Percentiles rank a stretch among this genome's conserved stretches.
These are phyloP conservation scores for Rosa chinensis DNA, from an alignment of 306 rosid genomes.

Conservation along the genomic window DNA sequence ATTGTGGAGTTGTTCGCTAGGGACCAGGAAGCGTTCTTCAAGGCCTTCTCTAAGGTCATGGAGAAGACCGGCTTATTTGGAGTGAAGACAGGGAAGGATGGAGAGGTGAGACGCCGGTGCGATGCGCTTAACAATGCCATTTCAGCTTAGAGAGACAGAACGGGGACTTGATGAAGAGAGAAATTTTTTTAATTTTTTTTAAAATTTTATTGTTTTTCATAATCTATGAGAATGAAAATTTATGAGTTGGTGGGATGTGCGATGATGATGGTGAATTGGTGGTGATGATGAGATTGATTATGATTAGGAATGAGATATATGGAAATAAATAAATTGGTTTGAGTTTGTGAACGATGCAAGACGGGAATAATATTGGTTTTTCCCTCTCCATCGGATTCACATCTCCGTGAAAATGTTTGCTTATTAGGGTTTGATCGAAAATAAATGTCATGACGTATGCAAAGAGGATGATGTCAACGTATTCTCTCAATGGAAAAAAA, in stretches of 20 bases:
- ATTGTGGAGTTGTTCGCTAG: constrained; percentile 39
- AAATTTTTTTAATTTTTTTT: not conserved
- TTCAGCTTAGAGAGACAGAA: not conserved
- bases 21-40: constrained; percentile 37
- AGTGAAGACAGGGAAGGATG: constrained; percentile 39
- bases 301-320: constrained; percentile 1
- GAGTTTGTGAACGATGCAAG: not conserved
- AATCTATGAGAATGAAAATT: not conserved
- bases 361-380: not conserved
- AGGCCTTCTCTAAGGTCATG: constrained; percentile 39
- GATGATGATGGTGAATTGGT: too few species aligned
- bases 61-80: constrained; percentile 42
- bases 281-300: not conserved
- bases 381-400: not conserved
- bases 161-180: not conserved
- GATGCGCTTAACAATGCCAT: constrained; percentile 38
- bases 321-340: not conserved
- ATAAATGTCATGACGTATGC: not conserved
- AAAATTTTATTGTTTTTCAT: not conserved
- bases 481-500: too few species aligned
- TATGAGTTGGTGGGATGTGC: not conserved
- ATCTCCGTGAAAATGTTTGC: not conserved
- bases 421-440: not conserved
- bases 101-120: constrained; percentile 54
- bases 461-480: not conserved